Base-by-base conservation (phyloP, 352 stramenopile genomes). In the Phytophthora melonis region DNA sequence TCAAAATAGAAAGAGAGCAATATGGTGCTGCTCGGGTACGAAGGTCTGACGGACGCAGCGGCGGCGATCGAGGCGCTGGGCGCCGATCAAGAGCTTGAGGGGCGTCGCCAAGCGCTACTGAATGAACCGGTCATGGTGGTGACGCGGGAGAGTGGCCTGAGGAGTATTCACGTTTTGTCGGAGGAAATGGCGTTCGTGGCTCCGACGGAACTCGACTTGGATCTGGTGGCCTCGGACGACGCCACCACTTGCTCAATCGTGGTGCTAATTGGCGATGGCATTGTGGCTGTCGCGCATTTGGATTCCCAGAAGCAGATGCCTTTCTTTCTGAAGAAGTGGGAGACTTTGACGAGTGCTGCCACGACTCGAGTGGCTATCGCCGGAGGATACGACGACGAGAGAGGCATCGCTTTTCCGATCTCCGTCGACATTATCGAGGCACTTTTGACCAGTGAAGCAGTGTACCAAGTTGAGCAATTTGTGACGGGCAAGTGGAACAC, bases 231-330 rank as follows among this genome's bases (percentile, higher is more conserved):
- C 30, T 79, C 72, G 16, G 72, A 79, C 62, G 67, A 79, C 58
- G 72, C 72, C 25, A 79, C 72, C 34, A 79, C 72, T n/a, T 79
- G 72, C 57, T 79, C 72, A 16, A 53, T 79, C 14, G 72, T 79
- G 23, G 6, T 79, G 43, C 34, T 79, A 30, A 67, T 68, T 52
- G 36, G 72, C 32, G 36, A n/a, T 7, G 63, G 39, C 8, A 52
- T 70, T 5, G 67, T 72, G 19, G 72, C 32, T 25, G 45, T 76
- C 9, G 72, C 72, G 30, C 72, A 79, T 25, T 57, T 79, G 34
- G 62, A 79, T 36, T 19, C 57, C 11, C 13, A 25, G 49, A 5
- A 62, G 1, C 72, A 79, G 75, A 79, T 79, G 67, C 9, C 9
- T 9, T 79, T 76, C n/a, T 73, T 73, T 21, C 50, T 79, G 45